Evolutionary conservation across 2,329 filamentous ascomycete genomes (phyloP), one percentile per base, ranked within the genome.

Genomic region (Penicillium paneum): DNA sequence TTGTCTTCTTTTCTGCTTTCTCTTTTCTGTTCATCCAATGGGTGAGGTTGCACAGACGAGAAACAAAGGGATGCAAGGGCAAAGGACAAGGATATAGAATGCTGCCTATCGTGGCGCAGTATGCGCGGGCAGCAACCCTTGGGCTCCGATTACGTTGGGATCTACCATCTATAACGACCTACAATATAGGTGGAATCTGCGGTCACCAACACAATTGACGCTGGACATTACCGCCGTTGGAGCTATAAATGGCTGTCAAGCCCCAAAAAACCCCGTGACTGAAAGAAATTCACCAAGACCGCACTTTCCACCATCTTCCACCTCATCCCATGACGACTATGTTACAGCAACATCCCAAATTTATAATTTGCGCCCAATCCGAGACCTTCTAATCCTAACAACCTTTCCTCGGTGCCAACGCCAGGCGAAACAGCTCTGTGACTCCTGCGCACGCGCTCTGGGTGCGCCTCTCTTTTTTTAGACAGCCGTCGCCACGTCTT

Each of bases 71-170:
- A 58, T 17, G 55, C 55, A 64, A 61, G 57, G 56, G 54, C 35
- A 44, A 46, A 44, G 49, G 36, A 19, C 40, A 44, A 39, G 40
- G 24, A 52, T 42, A 57, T 58, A 52, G 49, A 57, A 59, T 57
- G 53, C 46, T 63, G 62, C 56, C 58, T 59, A 56, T 58, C 32
- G 63, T 64, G 63, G 63, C 63, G 63, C 57, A 64, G 61, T 60
- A 41, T 54, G 49, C 52, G 53, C 46, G 54, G 56, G 56, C 54
- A 40, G 56, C 54, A 40, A 28, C 49, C 49, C 5, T 32, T 31
- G 28, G 36, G 41, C 31, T 31, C 48, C 40, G 42, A 58, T 58
- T 52, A 57, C 52, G 44, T 44, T 36, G 49, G 26, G 47, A 62
- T 60, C 54, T 55, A 57, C 38, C 8, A 6, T 6, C 5, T 40